These are phyloP conservation scores for Cercospora janseana DNA, from an alignment of 2,329 filamentous ascomycete species.

Conservation along the genomic window DNA sequence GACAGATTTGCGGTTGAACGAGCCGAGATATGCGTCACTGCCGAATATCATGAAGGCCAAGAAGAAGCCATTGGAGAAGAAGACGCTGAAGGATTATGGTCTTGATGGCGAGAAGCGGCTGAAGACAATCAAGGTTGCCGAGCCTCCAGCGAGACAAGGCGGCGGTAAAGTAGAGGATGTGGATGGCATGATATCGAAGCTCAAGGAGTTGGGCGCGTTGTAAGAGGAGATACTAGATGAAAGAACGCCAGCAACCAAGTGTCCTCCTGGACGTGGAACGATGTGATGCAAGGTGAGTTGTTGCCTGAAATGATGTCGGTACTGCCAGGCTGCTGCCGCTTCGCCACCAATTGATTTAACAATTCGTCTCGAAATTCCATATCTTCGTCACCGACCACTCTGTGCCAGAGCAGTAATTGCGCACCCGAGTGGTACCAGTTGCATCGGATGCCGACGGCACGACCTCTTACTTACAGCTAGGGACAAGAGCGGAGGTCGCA, in stretches of 20 bases:
- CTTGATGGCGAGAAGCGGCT: conserved; percentile 71
- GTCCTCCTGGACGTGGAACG: conserved; percentile 12
- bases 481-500: too few relatives aligned
- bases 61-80: conserved; percentile 98
- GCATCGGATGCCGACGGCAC: too few relatives aligned
- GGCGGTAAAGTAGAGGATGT: conserved; percentile 98
- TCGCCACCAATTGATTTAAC: conserved; percentile 1
- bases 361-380: too few relatives aligned
- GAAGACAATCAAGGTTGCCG: conserved; percentile 86
- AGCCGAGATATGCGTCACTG: conserved; percentile 90
- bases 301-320: conserved; percentile 11
- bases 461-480: too few relatives aligned
- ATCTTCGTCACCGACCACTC: too few relatives aligned
- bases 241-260: conserved; percentile 7
- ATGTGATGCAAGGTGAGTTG: conserved; percentile 4
- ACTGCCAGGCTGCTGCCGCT: conserved; percentile 3
- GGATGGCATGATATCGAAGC: conserved; percentile 84
- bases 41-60: conserved; percentile 99
- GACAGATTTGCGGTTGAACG: conserved; percentile 89
- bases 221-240: conserved; percentile 44
- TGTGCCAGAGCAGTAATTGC: too few relatives aligned
- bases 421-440: too few relatives aligned
- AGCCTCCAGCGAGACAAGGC: conserved; percentile 83
- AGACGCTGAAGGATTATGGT: conserved; percentile 77
- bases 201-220: conserved; percentile 93